Evolutionary conservation across 2,329 filamentous ascomycete genomes (phyloP).

Genomic region (Scleromitrula shiraiana): DNA sequence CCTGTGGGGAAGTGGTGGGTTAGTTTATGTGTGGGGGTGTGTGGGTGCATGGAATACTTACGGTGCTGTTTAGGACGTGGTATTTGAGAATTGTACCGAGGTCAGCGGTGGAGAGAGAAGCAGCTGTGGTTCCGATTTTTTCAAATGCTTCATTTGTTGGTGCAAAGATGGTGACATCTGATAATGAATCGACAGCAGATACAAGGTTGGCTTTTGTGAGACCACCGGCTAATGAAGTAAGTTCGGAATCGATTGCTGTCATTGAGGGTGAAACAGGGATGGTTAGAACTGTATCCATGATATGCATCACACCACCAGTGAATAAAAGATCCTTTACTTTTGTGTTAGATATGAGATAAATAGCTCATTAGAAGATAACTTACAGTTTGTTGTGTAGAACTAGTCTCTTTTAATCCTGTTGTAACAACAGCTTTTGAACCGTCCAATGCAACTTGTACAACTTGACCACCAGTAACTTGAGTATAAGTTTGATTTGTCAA

Average conservation of each 20-base stretch:
- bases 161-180: constrained; percentile 44
- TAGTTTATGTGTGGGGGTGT: constrained; percentile 17
- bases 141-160: constrained; percentile 32
- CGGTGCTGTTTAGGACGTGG: constrained; percentile 8
- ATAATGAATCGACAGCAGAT: constrained; percentile 30
- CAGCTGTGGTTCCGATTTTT: constrained; percentile 30
- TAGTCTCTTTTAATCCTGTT: constrained; percentile 7
- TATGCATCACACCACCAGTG: constrained; percentile 42
- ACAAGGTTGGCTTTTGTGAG: constrained; percentile 29
- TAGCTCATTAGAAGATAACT: constrained; percentile 35
- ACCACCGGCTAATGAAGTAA: constrained; percentile 33
- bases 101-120: constrained; percentile 23
- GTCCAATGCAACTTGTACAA: constrained; percentile 28
- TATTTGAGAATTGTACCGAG: constrained; percentile 30
- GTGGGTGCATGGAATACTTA: background rate
- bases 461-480: constrained; percentile 43
- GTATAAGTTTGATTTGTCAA: constrained; percentile 36
- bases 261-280: constrained; percentile 36
- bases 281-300: constrained; percentile 44
- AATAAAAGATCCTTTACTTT: constrained; percentile 37
- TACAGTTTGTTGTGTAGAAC: constrained; percentile 35
- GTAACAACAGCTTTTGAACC: constrained; percentile 3
- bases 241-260: constrained; percentile 32
- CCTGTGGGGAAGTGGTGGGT: constrained; percentile 24
- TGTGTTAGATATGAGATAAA: constrained; percentile 29